Conservation (phyloP, 257 asterid species). For the Coffea canephora region DNA sequence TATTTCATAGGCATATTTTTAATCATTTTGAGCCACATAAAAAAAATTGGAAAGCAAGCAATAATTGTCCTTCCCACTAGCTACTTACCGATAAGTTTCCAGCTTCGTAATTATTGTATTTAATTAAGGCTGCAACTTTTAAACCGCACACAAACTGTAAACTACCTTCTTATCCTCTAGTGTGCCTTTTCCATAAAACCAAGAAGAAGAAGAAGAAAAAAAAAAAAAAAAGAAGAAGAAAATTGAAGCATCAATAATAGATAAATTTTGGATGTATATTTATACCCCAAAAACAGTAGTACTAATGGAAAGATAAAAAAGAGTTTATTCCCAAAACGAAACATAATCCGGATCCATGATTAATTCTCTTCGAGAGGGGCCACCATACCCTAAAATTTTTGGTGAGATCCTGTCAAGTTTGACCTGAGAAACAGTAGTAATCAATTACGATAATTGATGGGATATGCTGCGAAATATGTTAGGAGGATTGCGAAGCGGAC, state of each 20-base stretch:
- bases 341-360: not conserved
- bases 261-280: not conserved
- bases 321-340: too few relatives aligned
- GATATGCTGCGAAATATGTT: not conserved
- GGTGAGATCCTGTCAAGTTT: constrained; percentile 7
- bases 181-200: too few relatives aligned
- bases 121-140: not conserved
- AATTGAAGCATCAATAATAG: not conserved
- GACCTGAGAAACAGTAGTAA: constrained; percentile 6
- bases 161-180: too few relatives aligned
- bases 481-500: not conserved
- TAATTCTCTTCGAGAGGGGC: not conserved
- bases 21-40: not conserved
- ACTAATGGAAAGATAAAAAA: too few relatives aligned
- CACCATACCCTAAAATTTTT: not conserved
- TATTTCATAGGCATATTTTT: not conserved
- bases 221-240: not conserved
- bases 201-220: too few relatives aligned
- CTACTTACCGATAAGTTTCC: not conserved
- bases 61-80: constrained; percentile 6
- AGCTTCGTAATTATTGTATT: not conserved
- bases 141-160: not conserved
- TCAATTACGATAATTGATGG: not conserved
- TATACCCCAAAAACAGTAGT: too few relatives aligned
- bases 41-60: not conserved